Percentiles rank a stretch among this genome's conserved stretches.
phyloP scores from a whole-genome alignment of 805 yeast species.

The Spathaspora hagerdaliae region DNA sequence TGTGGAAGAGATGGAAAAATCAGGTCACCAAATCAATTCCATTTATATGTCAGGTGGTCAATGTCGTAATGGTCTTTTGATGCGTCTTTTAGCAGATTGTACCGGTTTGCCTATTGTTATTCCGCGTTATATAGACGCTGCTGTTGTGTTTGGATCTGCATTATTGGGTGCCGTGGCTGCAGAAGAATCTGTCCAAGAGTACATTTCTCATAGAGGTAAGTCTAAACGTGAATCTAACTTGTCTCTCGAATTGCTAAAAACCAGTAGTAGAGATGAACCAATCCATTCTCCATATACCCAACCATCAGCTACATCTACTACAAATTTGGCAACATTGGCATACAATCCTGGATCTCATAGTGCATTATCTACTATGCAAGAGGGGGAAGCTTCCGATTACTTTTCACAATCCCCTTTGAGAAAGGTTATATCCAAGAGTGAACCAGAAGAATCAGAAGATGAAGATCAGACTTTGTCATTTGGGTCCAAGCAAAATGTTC shows the following conservation, averaged over 20 bases:
- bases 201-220: conserved; percentile 27
- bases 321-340: conserved; percentile 52
- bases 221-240: conserved; percentile 33
- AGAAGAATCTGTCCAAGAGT: conserved; percentile 48
- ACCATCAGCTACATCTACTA: conserved; percentile 69
- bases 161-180: conserved; percentile 93
- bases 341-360: conserved; percentile 32
- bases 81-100: conserved; percentile 88
- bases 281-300: conserved; percentile 73
- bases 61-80: conserved; percentile 84
- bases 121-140: conserved; percentile 93
- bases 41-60: conserved; percentile 96
- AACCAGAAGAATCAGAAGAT: conserved; percentile 20
- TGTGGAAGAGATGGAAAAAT: conserved; percentile 72
- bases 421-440: neutral
- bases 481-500: conserved; percentile 54
- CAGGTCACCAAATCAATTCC: conserved; percentile 74
- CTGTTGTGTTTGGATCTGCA: conserved; percentile 96
- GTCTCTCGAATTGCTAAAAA: conserved; percentile 25
- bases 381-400: conserved; percentile 26
- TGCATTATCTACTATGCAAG: conserved; percentile 31
- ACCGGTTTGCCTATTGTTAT: conserved; percentile 88
- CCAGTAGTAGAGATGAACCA: conserved; percentile 14
- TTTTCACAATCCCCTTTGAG: conserved; percentile 25
- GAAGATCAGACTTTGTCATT: conserved; percentile 54